These are phyloP conservation scores for Xylariaceae sp. DNA, from an alignment of 2,329 filamentous ascomycete genomes.

Conservation along the genomic window DNA sequence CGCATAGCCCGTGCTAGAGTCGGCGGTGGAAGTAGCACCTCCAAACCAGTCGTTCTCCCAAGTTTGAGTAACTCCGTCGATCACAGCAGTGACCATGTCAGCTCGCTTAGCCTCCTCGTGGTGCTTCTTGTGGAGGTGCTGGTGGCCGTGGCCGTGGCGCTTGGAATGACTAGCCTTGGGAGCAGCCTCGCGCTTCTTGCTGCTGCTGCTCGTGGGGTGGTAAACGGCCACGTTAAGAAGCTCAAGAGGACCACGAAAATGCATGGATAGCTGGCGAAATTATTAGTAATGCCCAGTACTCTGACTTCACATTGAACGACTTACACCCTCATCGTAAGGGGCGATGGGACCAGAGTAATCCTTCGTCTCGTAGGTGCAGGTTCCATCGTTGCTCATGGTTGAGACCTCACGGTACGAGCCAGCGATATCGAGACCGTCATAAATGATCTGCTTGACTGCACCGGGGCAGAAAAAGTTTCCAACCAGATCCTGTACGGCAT, in stretches of 20 bases:
- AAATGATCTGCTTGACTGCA: constrained; percentile 61
- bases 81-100: constrained; percentile 52
- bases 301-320: constrained; percentile 18
- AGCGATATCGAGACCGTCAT: constrained; percentile 53
- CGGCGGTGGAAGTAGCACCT: constrained; percentile 13
- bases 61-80: constrained; percentile 52
- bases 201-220: constrained; percentile 36
- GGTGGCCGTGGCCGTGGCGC: constrained; percentile 46
- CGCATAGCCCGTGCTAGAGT: constrained; percentile 7
- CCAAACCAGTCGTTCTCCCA: constrained; percentile 56
- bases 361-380: constrained; percentile 49
- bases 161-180: constrained; percentile 25
- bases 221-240: constrained; percentile 69
- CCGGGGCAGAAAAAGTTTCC: constrained; percentile 25
- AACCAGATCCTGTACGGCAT: constrained; percentile 19
- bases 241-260: constrained; percentile 66
- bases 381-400: constrained; percentile 50
- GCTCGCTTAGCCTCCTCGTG: constrained; percentile 39
- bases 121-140: constrained; percentile 41
- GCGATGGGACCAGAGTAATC: constrained; percentile 58
- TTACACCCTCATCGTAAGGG: constrained; percentile 67
- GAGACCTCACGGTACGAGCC: constrained; percentile 64
- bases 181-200: constrained; percentile 30
- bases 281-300: constrained; percentile 6
- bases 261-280: constrained; percentile 57